Percentiles rank a stretch among this genome's conserved stretches.
These are phyloP conservation scores for Cyclostephanos tholiformis DNA, from an alignment of 108 stramenopile genomes.

Conservation along the genomic window DNA sequence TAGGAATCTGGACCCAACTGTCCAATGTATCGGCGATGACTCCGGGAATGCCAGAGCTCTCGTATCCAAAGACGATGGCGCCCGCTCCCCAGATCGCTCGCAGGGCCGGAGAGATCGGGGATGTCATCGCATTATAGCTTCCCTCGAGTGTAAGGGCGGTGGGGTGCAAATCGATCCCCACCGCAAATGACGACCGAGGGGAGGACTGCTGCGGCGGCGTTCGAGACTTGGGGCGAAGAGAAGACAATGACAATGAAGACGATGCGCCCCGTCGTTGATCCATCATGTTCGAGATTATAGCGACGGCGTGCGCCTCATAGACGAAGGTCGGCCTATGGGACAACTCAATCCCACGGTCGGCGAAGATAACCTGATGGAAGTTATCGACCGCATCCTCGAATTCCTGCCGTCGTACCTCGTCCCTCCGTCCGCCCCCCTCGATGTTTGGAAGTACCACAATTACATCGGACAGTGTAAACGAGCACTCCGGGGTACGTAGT, in stretches of 20 bases:
- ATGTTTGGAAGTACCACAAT: constrained; percentile 33
- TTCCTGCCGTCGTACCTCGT: constrained; percentile 5
- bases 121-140: not conserved
- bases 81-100: constrained; percentile 14
- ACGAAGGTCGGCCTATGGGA: constrained; percentile 24
- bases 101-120: constrained; percentile 14
- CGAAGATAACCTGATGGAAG: constrained; percentile 25
- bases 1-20: constrained; percentile 47
- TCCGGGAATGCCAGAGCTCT: constrained; percentile 49
- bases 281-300: constrained; percentile 5
- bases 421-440: not conserved
- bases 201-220: not conserved
- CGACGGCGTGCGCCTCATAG: constrained; percentile 28
- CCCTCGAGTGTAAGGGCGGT: constrained; percentile 44
- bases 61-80: constrained; percentile 48
- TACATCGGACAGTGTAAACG: constrained; percentile 13
- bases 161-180: constrained; percentile 49
- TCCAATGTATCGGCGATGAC: constrained; percentile 12
- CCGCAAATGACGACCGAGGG: constrained; percentile 1
- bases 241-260: too few species aligned
- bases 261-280: not conserved
- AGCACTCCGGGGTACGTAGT: not conserved
- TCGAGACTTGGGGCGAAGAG: too few species aligned
- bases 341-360: not conserved
- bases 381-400: constrained; percentile 41